Base-by-base conservation (phyloP, 768 basidiomycete species). In the Nidula microcarpa region DNA sequence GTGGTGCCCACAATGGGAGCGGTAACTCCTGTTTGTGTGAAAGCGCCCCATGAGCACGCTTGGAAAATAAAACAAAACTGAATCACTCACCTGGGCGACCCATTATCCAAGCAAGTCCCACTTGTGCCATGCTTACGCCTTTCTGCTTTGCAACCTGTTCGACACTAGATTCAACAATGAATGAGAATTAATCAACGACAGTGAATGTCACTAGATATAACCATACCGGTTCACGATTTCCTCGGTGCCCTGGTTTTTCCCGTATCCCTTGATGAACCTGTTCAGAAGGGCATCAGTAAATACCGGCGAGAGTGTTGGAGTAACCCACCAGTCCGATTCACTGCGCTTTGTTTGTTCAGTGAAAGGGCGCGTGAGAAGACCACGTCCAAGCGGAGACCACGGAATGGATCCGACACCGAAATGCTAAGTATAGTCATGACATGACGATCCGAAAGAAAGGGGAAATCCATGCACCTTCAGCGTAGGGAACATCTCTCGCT, bases 1-100 rank as follows among this genome's bases (percentile, higher is more conserved):
- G 78, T 79, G 0, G 76, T 72, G 0, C 82, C 83, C 23, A 84
- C 74, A 57, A 85, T 82, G 0, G 84, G 82, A 1, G 82, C 81
- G 0, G 79, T 70, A 7, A 85, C 75, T 33, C 69, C 72, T 69
- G 6, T 47, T 30, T 30, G 23, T 30, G 23, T 30, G 23, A 30
- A 30, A 30, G 23, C 23, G 4, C 23, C 23, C 23, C 45, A 16
- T 13, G 45, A n/a, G 43, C 5, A 41, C 16, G 30, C 5, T 10
- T 18, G 32, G 14, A 34, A 37, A 13, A 47, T 17, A n/a, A 16
- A 16, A 13, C 6, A 3, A 13, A 3, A 13, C 11, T 10, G 2
- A 10, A 30, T 18, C 6, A 53, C 60, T 5, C 39, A 68, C 71
- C 73, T 33, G 74, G 68, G 53, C 74, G 75, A 3, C 70, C 57